These are phyloP conservation scores for Eragrostis nindensis DNA, from an alignment of 176 grass and related monocot genomes.

Conservation along the genomic window DNA sequence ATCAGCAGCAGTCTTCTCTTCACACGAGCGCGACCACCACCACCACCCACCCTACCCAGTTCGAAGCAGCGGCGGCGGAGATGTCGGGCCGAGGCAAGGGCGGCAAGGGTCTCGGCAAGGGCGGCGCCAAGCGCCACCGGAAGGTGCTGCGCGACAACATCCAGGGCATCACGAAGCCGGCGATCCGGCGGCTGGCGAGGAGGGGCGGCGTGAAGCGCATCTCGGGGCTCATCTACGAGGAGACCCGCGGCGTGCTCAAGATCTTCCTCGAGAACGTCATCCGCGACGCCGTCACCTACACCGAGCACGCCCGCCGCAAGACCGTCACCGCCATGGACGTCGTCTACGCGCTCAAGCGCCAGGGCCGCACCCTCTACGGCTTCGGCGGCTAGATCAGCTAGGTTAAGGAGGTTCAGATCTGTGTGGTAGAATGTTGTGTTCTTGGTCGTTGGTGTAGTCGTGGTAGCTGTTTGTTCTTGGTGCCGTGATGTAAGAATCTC, in stretches of 20 bases:
- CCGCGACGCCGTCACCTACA: constrained; percentile 96
- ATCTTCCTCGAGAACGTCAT: constrained; percentile 99
- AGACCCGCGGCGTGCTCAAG: constrained; percentile 97
- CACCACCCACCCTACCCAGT: not conserved
- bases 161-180: constrained; percentile 96
- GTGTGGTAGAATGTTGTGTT: not conserved
- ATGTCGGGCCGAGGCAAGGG: constrained; percentile 95
- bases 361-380: constrained; percentile 89
- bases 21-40: not conserved
- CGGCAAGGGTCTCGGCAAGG: constrained; percentile 87
- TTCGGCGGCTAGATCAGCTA: constrained; percentile 61
- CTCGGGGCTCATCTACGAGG: constrained; percentile 91
- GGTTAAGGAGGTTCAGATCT: not conserved
- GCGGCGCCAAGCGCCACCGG: constrained; percentile 82
- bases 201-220: constrained; percentile 96
- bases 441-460: not conserved
- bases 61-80: not conserved
- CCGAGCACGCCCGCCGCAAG: constrained; percentile 90
- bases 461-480: not conserved
- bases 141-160: constrained; percentile 97
- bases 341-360: constrained; percentile 92
- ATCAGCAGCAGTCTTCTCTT: not conserved
- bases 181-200: constrained; percentile 72
- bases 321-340: constrained; percentile 97
- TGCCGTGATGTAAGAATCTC: not conserved